These are phyloP conservation scores for Curvularia hawaiiensis DNA, from an alignment of 2,329 filamentous ascomycete species.

Conservation along the genomic window DNA sequence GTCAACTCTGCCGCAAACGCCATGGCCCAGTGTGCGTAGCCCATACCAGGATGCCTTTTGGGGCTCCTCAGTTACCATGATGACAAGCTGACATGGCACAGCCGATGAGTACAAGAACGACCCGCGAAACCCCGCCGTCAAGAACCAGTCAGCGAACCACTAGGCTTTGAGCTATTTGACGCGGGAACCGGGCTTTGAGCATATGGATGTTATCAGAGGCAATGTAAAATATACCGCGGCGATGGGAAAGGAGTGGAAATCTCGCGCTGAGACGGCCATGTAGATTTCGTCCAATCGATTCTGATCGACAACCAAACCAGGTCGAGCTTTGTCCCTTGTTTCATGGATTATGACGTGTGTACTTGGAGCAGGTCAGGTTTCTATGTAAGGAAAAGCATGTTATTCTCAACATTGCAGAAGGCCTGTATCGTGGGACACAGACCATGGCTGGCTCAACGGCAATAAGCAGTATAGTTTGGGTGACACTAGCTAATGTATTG, in stretches of 20 bases:
- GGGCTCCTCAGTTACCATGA: neutral
- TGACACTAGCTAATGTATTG: neutral
- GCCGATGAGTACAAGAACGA: conserved; percentile 97
- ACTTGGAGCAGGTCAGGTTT: neutral
- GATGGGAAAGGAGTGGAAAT: conserved; percentile 18
- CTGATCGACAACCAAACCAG: conserved; percentile 13
- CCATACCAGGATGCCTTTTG: neutral
- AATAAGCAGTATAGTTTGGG: neutral
- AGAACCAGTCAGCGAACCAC: conserved; percentile 42
- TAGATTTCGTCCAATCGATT: conserved; percentile 37
- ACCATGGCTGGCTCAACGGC: neutral
- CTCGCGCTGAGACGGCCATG: conserved; percentile 35
- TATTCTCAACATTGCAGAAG: neutral
- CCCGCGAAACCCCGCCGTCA: conserved; percentile 74
- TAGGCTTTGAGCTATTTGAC: conserved; percentile 29
- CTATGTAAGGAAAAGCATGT: neutral
- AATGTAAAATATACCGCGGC: conserved; percentile 47
- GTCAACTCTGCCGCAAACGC: conserved; percentile 81
- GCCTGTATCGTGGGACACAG: neutral
- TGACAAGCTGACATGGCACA: conserved; percentile 49
- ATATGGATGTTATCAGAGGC: conserved; percentile 30
- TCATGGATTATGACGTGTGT: neutral
- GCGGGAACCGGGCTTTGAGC: conserved; percentile 17
- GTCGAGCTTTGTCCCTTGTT: neutral
- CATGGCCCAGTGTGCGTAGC: conserved; percentile 75